Evolutionary conservation across 2,329 filamentous ascomycete genomes (phyloP).

Genomic region (Sporothrix mexicana): DNA sequence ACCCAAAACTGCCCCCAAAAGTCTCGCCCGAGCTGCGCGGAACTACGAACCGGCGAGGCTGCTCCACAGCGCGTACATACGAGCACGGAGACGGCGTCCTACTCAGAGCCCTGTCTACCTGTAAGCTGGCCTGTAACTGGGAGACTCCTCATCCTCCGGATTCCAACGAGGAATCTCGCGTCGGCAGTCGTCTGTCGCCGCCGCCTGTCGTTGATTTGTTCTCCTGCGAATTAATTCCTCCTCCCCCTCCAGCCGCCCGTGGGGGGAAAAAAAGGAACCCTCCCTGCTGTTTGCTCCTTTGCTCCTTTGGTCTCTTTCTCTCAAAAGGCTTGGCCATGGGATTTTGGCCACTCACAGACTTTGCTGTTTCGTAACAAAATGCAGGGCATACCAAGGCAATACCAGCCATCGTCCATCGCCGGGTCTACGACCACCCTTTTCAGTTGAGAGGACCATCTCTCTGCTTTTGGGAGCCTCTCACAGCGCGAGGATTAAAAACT

Average conservation of each 20-base stretch:
- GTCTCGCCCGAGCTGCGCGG: conserved; percentile 27
- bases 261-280: background rate
- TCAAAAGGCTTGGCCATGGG: background rate
- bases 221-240: background rate
- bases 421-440: no score
- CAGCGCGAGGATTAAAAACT: conserved; percentile 22
- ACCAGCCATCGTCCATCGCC: no score
- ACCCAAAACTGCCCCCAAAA: no score
- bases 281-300: background rate
- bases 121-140: no score
- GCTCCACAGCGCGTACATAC: conserved; percentile 31
- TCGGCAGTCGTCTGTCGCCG: background rate
- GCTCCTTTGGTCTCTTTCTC: conserved; percentile 6
- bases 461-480: no score
- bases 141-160: background rate
- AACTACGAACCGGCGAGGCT: conserved; percentile 26
- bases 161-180: background rate
- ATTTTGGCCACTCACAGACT: background rate
- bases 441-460: no score
- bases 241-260: conserved; percentile 12
- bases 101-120: no score
- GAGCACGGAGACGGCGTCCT: conserved; percentile 19
- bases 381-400: background rate
- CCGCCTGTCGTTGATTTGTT: background rate
- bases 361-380: conserved; percentile 27